Conservation (phyloP, 2,329 filamentous ascomycete genomes). For the Colletotrichum gigasporum region DNA sequence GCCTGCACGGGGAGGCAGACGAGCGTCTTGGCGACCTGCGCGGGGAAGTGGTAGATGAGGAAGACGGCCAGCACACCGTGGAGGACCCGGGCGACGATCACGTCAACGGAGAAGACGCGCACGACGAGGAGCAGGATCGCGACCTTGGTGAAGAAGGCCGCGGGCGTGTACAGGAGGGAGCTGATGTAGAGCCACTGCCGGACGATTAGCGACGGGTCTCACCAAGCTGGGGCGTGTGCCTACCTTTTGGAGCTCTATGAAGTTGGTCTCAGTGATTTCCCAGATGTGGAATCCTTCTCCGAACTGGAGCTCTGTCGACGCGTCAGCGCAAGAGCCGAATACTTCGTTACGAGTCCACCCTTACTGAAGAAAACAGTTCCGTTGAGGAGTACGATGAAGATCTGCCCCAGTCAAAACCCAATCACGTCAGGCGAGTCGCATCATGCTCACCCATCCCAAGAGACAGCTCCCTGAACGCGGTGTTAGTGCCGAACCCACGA, state of each 20-base stretch:
- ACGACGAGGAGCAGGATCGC: constrained; percentile 42
- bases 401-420: not conserved
- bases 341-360: not conserved
- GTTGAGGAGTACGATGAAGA: constrained; percentile 23
- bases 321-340: not conserved
- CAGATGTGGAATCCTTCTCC: constrained; percentile 21
- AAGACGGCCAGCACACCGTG: constrained; percentile 38
- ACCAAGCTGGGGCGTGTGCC: not conserved
- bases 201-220: not conserved
- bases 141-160: constrained; percentile 41
- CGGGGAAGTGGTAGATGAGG: constrained; percentile 39
- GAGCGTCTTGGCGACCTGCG: constrained; percentile 38
- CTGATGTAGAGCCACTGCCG: constrained; percentile 39
- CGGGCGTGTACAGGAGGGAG: constrained; percentile 40
- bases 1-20: constrained; percentile 37
- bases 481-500: not conserved
- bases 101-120: constrained; percentile 41
- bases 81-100: constrained; percentile 36
- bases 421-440: not conserved
- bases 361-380: constrained; percentile 20
- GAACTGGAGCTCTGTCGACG: constrained; percentile 5
- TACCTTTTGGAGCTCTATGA: constrained; percentile 14
- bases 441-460: constrained; percentile 20
- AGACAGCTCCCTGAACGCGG: constrained; percentile 15
- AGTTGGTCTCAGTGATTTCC: constrained; percentile 17